Evolutionary conservation across 1,284 basidiomycete species (phyloP).

Genomic region (Wallemia hederae): DNA sequence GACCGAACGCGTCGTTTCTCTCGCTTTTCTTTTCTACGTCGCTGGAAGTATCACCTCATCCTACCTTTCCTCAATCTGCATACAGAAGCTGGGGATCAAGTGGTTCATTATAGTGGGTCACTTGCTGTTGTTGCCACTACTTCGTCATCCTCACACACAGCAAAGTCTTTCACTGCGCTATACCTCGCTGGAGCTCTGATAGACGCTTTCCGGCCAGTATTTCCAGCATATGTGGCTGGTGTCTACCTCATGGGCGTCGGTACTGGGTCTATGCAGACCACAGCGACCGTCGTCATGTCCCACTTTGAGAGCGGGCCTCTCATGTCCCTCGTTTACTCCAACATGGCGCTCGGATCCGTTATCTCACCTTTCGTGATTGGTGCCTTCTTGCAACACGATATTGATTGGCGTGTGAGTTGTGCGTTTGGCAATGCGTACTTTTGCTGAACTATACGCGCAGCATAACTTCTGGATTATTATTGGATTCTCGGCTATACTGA

Average conservation of each 20-base stretch:
- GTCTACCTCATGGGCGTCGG: not conserved
- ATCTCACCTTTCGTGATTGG: not conserved
- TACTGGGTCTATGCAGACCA: not conserved
- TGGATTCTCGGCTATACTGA: not conserved
- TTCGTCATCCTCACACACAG: not conserved
- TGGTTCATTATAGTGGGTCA: not conserved
- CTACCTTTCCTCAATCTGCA: not conserved
- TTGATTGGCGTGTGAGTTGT: not conserved
- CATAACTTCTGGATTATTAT: not conserved
- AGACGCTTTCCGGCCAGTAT: not conserved
- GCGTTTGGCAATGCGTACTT: not conserved
- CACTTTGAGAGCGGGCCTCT: not conserved
- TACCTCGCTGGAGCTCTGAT: not conserved
- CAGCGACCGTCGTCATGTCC: not conserved
- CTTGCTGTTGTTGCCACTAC: not conserved
- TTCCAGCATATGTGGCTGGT: not conserved
- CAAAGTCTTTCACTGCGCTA: not conserved
- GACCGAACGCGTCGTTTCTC: not conserved
- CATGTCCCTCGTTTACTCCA: not conserved
- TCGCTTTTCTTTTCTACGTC: not conserved
- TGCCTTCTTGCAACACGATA: not conserved
- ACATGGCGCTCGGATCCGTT: not conserved
- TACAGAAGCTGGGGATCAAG: not conserved
- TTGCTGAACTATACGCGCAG: not conserved
- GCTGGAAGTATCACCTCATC: not conserved